Evolutionary conservation across 192 early-diverging fungal species (phyloP), one percentile per base, ranked within the genome.

Genomic region (Rhizophagus clarus): DNA sequence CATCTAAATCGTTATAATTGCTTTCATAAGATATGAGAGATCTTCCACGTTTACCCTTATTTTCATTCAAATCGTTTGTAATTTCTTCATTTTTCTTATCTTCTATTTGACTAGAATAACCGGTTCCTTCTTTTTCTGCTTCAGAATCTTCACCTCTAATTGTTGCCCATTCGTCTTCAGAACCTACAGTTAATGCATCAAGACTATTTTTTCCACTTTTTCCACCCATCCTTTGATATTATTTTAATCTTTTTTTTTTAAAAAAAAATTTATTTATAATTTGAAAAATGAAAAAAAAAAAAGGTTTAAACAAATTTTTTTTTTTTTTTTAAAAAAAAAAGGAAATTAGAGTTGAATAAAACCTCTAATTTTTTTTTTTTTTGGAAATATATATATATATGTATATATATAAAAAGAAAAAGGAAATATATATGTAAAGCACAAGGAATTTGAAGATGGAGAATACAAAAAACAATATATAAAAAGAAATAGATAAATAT

Each of bases 141-240:
- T 66, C 63, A 31, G 63, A 66, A 9, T 66, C 63, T 17, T 66
- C 63, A 66, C 63, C 26, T 66, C 14, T 66, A 17, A 26, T 66
- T 66, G 63, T 66, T 66, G 63, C 29, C 24, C 63, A 26, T 31
- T 66, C 63, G 24, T 26, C 29, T 31, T 66, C 63, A 26, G 63
- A 66, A 64, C 11, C 26, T 28, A 12, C 62, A 56, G 15, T 56
- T 56, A 56, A 56, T 56, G 51, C 20, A 7, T 56, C 51, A 22
- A 56, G 51, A 22, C 51, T 56, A 56, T 56, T 56, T 56, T 56
- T 56, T 56, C 51, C 51, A 22, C 17, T 22, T 22, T 22, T 56
- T 56, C 51, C 51, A 1, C 17, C 20, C 20, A 22, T 56, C 17
- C 6, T 4, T 56, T 56, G 4, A 5, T 56, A 56, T 56, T 56